Percentiles rank a stretch among this genome's conserved stretches.
Evolutionary conservation across 768 basidiomycete genomes (phyloP).

Genomic region (Naganishia randhawae): DNA sequence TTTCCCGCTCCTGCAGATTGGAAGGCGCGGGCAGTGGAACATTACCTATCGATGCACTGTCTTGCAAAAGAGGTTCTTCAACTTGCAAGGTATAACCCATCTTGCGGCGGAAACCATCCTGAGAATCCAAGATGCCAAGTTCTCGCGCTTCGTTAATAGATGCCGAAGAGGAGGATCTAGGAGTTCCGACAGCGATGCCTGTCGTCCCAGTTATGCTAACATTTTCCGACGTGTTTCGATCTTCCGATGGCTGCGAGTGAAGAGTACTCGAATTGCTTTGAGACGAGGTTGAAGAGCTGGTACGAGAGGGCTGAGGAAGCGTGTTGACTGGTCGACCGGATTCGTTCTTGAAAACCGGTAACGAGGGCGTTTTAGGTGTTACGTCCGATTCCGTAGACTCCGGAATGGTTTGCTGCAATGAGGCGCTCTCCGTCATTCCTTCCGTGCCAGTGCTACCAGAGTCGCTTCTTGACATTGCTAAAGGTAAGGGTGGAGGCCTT

Average conservation of each 20-base stretch:
- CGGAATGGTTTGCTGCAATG: neutral
- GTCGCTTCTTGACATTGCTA: neutral
- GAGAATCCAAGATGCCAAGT: too few species aligned
- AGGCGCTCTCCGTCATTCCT: neutral
- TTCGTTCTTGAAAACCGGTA: neutral
- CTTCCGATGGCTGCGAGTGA: neutral
- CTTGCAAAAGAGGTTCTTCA: conserved; percentile 1
- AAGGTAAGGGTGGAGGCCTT: neutral
- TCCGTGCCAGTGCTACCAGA: neutral
- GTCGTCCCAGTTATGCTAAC: neutral
- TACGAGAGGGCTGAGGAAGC: neutral
- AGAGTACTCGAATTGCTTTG: neutral
- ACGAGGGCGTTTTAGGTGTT: neutral
- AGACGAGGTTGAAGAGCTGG: neutral
- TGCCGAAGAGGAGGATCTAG: neutral
- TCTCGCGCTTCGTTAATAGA: neutral
- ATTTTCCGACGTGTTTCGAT: neutral
- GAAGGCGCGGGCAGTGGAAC: neutral
- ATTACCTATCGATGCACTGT: neutral
- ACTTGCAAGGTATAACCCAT: conserved; percentile 18
- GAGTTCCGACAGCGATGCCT: neutral
- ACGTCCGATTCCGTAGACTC: neutral
- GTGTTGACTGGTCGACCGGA: too few species aligned
- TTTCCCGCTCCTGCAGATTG: neutral
- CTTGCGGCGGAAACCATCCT: neutral